Evolutionary conservation across 768 basidiomycete genomes (phyloP).

Genomic region (Arthromyces matolae): DNA sequence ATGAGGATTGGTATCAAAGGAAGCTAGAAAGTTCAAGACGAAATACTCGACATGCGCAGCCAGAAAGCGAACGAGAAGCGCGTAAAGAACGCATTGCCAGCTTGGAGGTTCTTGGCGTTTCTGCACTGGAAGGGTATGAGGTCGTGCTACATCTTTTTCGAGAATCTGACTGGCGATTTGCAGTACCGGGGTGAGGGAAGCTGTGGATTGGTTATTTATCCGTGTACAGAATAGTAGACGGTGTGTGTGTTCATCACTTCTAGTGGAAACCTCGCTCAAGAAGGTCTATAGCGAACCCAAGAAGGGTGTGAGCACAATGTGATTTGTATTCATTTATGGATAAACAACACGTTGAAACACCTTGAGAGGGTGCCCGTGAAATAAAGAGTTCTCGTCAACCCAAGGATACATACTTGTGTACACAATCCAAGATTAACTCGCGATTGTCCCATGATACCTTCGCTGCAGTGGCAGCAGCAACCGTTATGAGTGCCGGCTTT

Average conservation of each 20-base stretch:
- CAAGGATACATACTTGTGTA: conserved; percentile 11
- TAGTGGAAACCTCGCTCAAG: not conserved
- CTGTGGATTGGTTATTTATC: conserved; percentile 93
- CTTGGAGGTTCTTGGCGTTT: conserved; percentile 86
- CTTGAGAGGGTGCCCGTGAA: no score
- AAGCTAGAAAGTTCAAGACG: conserved; percentile 67
- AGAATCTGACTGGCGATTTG: not conserved
- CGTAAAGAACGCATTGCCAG: conserved; percentile 63
- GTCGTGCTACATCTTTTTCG: not conserved
- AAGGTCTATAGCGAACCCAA: conserved; percentile 18
- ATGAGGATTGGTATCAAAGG: conserved; percentile 81
- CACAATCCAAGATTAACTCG: conserved; percentile 13
- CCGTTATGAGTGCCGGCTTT: conserved; percentile 22
- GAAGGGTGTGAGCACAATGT: conserved; percentile 19
- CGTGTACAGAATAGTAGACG: conserved; percentile 87
- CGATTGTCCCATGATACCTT: conserved; percentile 28
- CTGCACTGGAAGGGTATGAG: conserved; percentile 83
- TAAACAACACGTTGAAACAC: not conserved
- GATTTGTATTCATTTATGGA: not conserved
- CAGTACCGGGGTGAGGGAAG: conserved; percentile 86
- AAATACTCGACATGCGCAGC: conserved; percentile 43
- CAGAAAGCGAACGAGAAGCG: conserved; percentile 40
- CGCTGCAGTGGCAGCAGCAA: conserved; percentile 18
- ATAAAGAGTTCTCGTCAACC: no score
- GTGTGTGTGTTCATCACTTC: conserved; percentile 27